Conservation (phyloP, 1,284 basidiomycete genomes). For the Paramarasmius palmivorus region DNA sequence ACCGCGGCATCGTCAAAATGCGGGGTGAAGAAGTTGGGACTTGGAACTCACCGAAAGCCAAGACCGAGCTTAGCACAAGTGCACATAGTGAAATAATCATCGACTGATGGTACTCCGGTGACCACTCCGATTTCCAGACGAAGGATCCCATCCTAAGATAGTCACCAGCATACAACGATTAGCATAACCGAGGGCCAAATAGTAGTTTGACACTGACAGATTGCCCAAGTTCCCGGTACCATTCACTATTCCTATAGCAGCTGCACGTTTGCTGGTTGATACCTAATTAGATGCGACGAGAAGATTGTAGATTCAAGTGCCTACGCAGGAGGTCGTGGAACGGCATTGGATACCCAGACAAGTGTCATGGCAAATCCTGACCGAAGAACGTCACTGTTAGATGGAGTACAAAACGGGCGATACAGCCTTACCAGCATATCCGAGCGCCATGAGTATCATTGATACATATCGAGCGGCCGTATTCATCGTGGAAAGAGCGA, state of each 20-base stretch:
- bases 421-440: constrained; percentile 47
- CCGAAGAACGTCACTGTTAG: not conserved
- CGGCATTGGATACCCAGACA: constrained; percentile 63
- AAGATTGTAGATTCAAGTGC: constrained; percentile 4
- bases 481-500: constrained; percentile 55
- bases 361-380: constrained; percentile 59
- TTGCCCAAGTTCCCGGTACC: constrained; percentile 30
- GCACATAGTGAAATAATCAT: constrained; percentile 47
- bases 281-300: not conserved
- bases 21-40: no score
- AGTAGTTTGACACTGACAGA: constrained; percentile 30
- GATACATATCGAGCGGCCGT: constrained; percentile 60
- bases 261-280: constrained; percentile 39
- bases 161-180: not conserved
- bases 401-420: not conserved
- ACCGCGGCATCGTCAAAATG: not conserved
- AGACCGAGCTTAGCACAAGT: constrained; percentile 35
- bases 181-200: no score
- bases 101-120: constrained; percentile 50
- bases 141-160: constrained; percentile 47
- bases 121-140: constrained; percentile 51
- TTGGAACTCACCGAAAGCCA: constrained; percentile 39
- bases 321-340: constrained; percentile 63
- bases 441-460: constrained; percentile 64
- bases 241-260: constrained; percentile 39